Evolutionary conservation across 2,329 filamentous ascomycete genomes (phyloP).

Genomic region (Septoria linicola): DNA sequence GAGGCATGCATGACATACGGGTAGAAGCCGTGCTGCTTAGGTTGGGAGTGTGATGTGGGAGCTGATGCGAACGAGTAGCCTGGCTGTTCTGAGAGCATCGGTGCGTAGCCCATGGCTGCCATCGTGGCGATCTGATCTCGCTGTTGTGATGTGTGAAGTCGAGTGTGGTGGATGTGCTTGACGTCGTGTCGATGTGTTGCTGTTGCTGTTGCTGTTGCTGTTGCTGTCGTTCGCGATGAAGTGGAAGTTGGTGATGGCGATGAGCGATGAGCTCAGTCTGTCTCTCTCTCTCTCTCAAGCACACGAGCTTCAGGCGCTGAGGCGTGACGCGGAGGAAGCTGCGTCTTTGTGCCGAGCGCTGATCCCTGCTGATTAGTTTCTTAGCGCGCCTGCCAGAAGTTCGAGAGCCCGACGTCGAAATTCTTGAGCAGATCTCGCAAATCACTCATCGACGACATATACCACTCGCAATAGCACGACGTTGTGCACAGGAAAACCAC

Average conservation of each 20-base stretch:
- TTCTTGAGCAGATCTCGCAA: slow-evolving; percentile 4
- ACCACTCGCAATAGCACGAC: background rate
- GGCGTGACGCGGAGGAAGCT: slow-evolving; percentile 22
- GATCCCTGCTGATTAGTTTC: slow-evolving; percentile 14
- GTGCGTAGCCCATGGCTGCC: slow-evolving; percentile 55
- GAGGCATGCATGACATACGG: slow-evolving; percentile 61
- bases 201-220: too few relatives aligned
- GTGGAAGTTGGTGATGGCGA: slow-evolving; percentile 14
- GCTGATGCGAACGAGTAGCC: slow-evolving; percentile 62
- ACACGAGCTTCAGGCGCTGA: slow-evolving; percentile 16
- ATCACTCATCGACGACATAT: too few relatives aligned
- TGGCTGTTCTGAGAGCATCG: slow-evolving; percentile 53
- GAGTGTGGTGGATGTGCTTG: background rate
- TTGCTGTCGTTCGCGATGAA: background rate
- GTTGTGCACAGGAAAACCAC: too few relatives aligned
- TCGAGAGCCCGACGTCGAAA: slow-evolving; percentile 11
- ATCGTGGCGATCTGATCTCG: too few relatives aligned
- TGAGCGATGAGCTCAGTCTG: slow-evolving; percentile 5
- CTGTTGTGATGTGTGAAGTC: too few relatives aligned
- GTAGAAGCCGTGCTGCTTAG: slow-evolving; percentile 79
- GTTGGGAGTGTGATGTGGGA: slow-evolving; percentile 43
- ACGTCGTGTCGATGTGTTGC: background rate
- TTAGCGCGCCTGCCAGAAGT: slow-evolving; percentile 16
- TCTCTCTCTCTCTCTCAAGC: too few relatives aligned
- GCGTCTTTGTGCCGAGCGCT: slow-evolving; percentile 8